A percentile compares a stretch with the other conserved stretches of the same genome.
Evolutionary conservation across 495 filamentous ascomycete genomes (phyloP).

Genomic region (Melanomma pulvis-pyrius): DNA sequence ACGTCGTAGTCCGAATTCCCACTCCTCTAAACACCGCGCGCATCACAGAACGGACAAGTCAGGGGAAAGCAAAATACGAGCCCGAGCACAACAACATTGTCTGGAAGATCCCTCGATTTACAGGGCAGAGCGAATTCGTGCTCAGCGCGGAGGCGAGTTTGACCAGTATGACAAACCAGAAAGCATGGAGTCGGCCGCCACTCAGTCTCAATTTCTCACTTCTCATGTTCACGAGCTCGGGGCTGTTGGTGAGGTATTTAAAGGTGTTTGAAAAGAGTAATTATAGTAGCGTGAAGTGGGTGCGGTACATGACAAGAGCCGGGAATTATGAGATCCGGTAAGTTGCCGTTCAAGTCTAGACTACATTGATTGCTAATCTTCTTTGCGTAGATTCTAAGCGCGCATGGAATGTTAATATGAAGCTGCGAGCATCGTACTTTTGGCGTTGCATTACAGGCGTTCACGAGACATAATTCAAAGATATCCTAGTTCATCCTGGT

Average conservation of each 20-base stretch:
- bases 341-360: not conserved
- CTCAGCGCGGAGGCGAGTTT: slow-evolving; percentile 91
- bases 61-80: slow-evolving; percentile 98
- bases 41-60: slow-evolving; percentile 89
- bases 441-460: slow-evolving; percentile 17
- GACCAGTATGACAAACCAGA: slow-evolving; percentile 97
- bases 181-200: slow-evolving; percentile 93
- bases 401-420: not conserved
- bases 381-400: slow-evolving; percentile 4
- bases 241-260: slow-evolving; percentile 88
- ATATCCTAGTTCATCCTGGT: not conserved
- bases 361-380: not conserved
- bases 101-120: slow-evolving; percentile 98
- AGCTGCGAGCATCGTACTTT: not conserved
- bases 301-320: slow-evolving; percentile 97
- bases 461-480: not conserved
- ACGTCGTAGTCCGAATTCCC: slow-evolving; percentile 93
- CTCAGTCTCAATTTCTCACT: slow-evolving; percentile 88
- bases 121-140: slow-evolving; percentile 92
- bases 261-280: slow-evolving; percentile 99
- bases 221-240: slow-evolving; percentile 96
- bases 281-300: slow-evolving; percentile 98
- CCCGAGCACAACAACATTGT: slow-evolving; percentile 97
- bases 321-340: slow-evolving; percentile 79
- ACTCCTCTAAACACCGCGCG: slow-evolving; percentile 95